Base-by-base conservation (phyloP, 2,329 filamentous ascomycete species). In the Orbilia oligospora region DNA sequence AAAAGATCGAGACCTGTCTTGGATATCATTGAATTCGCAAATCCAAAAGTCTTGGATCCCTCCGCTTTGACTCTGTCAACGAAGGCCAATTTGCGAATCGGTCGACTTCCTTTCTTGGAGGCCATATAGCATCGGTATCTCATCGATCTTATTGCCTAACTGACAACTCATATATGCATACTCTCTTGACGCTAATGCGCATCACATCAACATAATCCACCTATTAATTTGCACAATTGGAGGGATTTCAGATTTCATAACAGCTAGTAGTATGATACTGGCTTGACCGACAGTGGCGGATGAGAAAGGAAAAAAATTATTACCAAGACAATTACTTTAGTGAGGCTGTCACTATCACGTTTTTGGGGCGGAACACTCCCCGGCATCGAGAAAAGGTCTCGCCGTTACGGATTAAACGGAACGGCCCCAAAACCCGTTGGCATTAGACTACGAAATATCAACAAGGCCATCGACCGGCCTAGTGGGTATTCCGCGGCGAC, bases 181-280 rank as follows among this genome's bases (percentile, higher is more conserved):
- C 30, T 66, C 63, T 49, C 56, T 61, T 76, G 73, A 71, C 73
- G 73, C 73, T 77, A 77, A 77, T 77, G 73, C 73, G 73, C 63
- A 77, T 56, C 46, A 66, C 36, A 55, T 76, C 55, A 66, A 69
- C 44, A 65, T 53, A 27, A 36, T 70, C 46, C 18, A 63, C n/a
- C n/a, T 38, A 30, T 55, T 30, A 30, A 3, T 30, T 65, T 46
- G 44, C 20, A 46, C 55, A 27, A 48, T 49, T 18, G 16, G 56
- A 44, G 44, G 16, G 46, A 18, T 44, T 70, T 41, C 5, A 41
- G 10, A 55, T 22, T 41, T 10, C 38, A n/a, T 41, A 41, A 41
- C 3, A 5, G 33, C 33, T 36, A 36, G 71, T 61, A 56, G 48
- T 30, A 76, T 69, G 71, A 69, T 36, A 64, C 46, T 55, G 53